Evolutionary conservation across 164 flowering plant species (phyloP).

Genomic region (Tetracentron sinense): DNA sequence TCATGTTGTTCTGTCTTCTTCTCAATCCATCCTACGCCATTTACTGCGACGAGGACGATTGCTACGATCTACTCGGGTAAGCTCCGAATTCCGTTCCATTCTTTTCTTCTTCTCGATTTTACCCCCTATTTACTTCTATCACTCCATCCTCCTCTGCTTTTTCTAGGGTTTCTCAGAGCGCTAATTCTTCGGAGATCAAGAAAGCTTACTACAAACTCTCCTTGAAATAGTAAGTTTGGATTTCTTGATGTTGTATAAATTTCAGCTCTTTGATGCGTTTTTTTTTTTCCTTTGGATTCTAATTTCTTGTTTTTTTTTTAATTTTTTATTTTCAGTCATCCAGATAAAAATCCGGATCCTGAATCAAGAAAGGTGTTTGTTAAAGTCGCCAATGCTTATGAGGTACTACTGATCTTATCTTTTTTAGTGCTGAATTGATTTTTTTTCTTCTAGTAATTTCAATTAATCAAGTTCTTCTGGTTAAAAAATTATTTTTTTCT

Average conservation of each 20-base stretch:
- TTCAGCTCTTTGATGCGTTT: background rate
- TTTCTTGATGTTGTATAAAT: background rate
- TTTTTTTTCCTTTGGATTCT: background rate
- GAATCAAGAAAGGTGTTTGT: conserved; percentile 78
- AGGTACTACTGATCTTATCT: conserved; percentile 48
- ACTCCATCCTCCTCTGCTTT: background rate
- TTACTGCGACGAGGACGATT: conserved; percentile 95
- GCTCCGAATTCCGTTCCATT: background rate
- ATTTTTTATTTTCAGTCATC: conserved; percentile 50
- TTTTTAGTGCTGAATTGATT: background rate
- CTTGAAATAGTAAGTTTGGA: conserved; percentile 59
- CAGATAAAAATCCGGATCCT: conserved; percentile 94
- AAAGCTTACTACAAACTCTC: conserved; percentile 93
- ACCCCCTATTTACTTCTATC: background rate
- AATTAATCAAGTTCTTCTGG: background rate
- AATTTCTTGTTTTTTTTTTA: background rate
- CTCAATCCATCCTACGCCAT: conserved; percentile 57
- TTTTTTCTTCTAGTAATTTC: background rate
- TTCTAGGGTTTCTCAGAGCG: conserved; percentile 68
- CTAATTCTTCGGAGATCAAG: conserved; percentile 93
- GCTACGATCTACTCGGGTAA: conserved; percentile 93
- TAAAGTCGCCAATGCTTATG: conserved; percentile 91
- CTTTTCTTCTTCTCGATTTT: background rate
- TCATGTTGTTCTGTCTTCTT: conserved; percentile 33
- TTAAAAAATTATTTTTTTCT: too few relatives aligned